Conservation (phyloP, 148 eudicot genomes). For the Fagopyrum homotropicum region DNA sequence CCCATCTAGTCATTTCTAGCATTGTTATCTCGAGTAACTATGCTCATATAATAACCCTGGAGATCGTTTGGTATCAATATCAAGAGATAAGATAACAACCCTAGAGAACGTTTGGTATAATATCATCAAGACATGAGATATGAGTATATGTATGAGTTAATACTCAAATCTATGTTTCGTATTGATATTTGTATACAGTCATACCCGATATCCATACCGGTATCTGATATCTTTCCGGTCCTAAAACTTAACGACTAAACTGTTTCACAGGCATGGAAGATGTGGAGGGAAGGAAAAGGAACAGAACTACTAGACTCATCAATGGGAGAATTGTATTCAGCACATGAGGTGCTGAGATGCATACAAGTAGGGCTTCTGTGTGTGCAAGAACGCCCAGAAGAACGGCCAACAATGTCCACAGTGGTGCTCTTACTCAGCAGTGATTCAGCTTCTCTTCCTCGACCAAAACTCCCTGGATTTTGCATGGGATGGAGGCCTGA, state of each 20-base stretch:
- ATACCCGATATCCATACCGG: too few relatives aligned
- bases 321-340: slow-evolving; percentile 25
- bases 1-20: too few relatives aligned
- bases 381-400: slow-evolving; percentile 75
- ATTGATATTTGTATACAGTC: too few relatives aligned
- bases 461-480: slow-evolving; percentile 58
- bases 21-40: too few relatives aligned
- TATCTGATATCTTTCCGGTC: too few relatives aligned
- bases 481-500: slow-evolving; percentile 40
- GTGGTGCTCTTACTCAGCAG: slow-evolving; percentile 67
- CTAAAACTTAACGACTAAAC: not conserved
- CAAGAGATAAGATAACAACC: too few relatives aligned
- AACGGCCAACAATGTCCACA: slow-evolving; percentile 71
- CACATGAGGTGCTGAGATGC: slow-evolving; percentile 54
- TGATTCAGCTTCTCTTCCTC: slow-evolving; percentile 42
- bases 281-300: slow-evolving; percentile 67
- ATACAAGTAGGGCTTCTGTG: slow-evolving; percentile 75
- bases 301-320: slow-evolving; percentile 44
- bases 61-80: too few relatives aligned
- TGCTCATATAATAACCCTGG: too few relatives aligned
- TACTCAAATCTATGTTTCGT: too few relatives aligned
- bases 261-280: slow-evolving; percentile 60
- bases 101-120: too few relatives aligned
- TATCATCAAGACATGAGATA: too few relatives aligned
- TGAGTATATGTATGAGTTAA: too few relatives aligned